Evolutionary conservation across 2,329 filamentous ascomycete species (phyloP).

Genomic region (Aspergillus alliaceus): DNA sequence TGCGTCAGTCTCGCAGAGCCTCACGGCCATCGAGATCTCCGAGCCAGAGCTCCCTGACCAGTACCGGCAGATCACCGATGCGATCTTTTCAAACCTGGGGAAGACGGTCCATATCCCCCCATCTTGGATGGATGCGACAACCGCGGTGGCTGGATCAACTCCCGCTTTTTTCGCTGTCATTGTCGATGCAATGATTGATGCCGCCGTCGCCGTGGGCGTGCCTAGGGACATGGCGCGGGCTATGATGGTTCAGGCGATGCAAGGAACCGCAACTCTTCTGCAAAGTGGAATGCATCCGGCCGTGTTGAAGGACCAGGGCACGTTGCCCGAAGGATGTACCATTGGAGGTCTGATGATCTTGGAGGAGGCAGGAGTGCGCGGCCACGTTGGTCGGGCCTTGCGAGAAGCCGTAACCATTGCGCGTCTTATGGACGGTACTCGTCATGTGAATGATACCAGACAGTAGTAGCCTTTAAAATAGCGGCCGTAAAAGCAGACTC

Average conservation of each 20-base stretch:
- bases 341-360: slow-evolving; percentile 62
- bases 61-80: slow-evolving; percentile 33
- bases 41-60: slow-evolving; percentile 43
- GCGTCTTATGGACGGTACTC: slow-evolving; percentile 45
- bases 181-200: slow-evolving; percentile 61
- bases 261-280: slow-evolving; percentile 59
- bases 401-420: slow-evolving; percentile 61
- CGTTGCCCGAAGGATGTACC: slow-evolving; percentile 63
- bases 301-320: slow-evolving; percentile 60
- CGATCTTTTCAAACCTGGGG: slow-evolving; percentile 56
- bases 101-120: slow-evolving; percentile 53
- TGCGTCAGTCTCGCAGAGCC: slow-evolving; percentile 44
- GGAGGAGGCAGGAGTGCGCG: slow-evolving; percentile 58
- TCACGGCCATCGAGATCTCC: slow-evolving; percentile 52
- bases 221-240: slow-evolving; percentile 59
- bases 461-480: neutral
- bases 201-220: slow-evolving; percentile 62
- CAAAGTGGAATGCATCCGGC: slow-evolving; percentile 61
- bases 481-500: neutral
- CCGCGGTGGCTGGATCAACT: slow-evolving; percentile 61
- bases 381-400: slow-evolving; percentile 55
- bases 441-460: slow-evolving; percentile 2
- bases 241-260: slow-evolving; percentile 64
- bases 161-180: slow-evolving; percentile 62
- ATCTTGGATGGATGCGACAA: slow-evolving; percentile 56